These are phyloP conservation scores for Abortiporus biennis DNA, from an alignment of 1,284 basidiomycete genomes.

Conservation along the genomic window DNA sequence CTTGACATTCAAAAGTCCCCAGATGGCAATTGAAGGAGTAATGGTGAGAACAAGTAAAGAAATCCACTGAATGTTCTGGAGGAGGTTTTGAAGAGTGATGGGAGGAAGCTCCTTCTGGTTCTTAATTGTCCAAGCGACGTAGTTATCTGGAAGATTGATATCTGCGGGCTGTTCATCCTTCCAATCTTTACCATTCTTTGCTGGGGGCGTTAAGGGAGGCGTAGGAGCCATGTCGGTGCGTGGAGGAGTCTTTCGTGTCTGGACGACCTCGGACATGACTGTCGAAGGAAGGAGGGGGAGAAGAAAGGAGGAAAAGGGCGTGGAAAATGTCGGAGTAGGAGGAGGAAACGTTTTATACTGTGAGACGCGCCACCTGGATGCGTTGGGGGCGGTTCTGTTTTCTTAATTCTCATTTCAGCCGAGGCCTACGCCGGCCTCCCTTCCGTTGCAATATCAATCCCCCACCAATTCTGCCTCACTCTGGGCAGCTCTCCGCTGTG, in stretches of 20 bases:
- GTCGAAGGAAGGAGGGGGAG: constrained; percentile 12
- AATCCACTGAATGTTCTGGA: constrained; percentile 29
- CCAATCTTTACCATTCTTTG: constrained; percentile 16
- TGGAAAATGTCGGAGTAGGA: not conserved
- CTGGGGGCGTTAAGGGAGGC: constrained; percentile 20
- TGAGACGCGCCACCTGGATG: not conserved
- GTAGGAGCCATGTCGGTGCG: constrained; percentile 20
- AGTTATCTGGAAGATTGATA: constrained; percentile 81
- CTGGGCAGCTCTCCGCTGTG: no score
- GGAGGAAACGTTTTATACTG: constrained; percentile 9
- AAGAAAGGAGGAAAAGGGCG: constrained; percentile 6
- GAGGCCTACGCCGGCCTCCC: no score
- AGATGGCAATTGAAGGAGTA: constrained; percentile 66
- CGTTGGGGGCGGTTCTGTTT: no score
- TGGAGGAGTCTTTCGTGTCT: constrained; percentile 20
- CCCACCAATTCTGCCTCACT: no score
- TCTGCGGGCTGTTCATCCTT: constrained; percentile 48
- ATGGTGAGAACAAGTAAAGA: constrained; percentile 58
- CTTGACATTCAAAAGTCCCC: constrained; percentile 56
- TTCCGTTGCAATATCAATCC: no score
- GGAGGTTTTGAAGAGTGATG: constrained; percentile 57
- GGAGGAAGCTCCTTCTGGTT: constrained; percentile 75
- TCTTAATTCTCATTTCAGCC: no score
- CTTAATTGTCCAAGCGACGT: constrained; percentile 80
- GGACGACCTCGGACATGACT: constrained; percentile 22